A percentile compares a stretch with the other conserved stretches of the same genome.
Evolutionary conservation across 2,329 filamentous ascomycete genomes (phyloP).

Genomic region (Bipolaris gigantea): DNA sequence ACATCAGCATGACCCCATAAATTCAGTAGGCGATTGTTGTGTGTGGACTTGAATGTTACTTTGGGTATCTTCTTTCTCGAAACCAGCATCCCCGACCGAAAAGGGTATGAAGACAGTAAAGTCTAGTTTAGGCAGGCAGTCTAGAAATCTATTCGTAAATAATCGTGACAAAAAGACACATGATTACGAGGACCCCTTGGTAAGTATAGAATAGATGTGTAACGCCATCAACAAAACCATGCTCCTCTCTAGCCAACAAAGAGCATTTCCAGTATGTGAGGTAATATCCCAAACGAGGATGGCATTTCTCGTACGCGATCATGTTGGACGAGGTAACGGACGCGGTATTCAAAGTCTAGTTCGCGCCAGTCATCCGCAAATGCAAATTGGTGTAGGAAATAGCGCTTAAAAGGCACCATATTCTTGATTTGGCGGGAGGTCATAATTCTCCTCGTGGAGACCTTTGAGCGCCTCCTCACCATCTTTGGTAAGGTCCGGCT

Average conservation of each 20-base stretch:
- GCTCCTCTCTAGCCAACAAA: conserved; percentile 16
- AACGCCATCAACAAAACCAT: conserved; percentile 17
- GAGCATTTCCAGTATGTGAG: conserved; percentile 1
- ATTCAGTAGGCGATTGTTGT: not conserved
- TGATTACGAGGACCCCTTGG: not conserved
- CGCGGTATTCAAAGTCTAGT: conserved; percentile 21
- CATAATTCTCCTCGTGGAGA: conserved; percentile 56
- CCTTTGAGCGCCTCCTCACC: conserved; percentile 61
- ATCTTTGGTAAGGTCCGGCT: conserved; percentile 64
- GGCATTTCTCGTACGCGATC: conserved; percentile 1
- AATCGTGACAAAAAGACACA: conserved; percentile 10
- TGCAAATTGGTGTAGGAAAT: conserved; percentile 1
- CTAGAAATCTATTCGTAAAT: conserved; percentile 12
- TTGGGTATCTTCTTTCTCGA: not conserved
- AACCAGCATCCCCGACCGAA: not conserved
- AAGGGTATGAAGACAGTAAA: not conserved
- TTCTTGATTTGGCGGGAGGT: conserved; percentile 51
- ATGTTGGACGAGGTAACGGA: conserved; percentile 10
- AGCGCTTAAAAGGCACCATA: conserved; percentile 39
- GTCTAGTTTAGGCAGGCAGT: conserved; percentile 6
- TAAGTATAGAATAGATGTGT: conserved; percentile 4
- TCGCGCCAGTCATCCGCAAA: conserved; percentile 3
- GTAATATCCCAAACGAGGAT: conserved; percentile 15
- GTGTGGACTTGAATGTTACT: not conserved
- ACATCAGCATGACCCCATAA: not conserved